Conservation (phyloP, 139 green algal species). For the Chlorella sp. region DNA sequence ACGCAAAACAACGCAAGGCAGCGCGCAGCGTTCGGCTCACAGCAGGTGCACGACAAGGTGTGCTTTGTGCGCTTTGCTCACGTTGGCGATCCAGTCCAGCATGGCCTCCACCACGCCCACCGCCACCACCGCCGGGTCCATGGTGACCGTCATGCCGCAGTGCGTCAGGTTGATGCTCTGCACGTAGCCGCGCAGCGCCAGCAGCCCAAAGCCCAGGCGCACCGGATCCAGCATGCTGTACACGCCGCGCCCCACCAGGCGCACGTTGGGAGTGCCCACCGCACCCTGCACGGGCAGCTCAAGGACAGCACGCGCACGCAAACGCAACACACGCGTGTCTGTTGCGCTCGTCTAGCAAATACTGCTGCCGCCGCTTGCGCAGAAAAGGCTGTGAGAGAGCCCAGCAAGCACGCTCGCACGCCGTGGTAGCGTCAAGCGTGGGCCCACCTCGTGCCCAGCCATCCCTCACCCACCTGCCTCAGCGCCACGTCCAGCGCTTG, state of each 20-base stretch:
- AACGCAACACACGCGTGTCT: background rate
- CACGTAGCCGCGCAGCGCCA: background rate
- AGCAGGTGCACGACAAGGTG: no score
- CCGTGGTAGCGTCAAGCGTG: background rate
- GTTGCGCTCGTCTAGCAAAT: background rate
- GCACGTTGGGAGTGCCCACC: background rate
- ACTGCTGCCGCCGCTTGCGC: background rate
- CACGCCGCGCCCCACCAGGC: background rate
- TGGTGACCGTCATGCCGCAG: background rate
- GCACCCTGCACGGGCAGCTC: background rate
- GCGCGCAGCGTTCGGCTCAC: no score
- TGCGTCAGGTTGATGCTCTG: constrained; percentile 1
- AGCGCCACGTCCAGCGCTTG: constrained; percentile 2
- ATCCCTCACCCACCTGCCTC: constrained; percentile 5
- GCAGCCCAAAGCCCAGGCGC: background rate
- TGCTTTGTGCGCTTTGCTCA: no score
- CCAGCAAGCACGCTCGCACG: background rate
- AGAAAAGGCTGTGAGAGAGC: background rate
- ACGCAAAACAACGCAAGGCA: no score
- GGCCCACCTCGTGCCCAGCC: no score
- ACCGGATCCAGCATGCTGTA: background rate
- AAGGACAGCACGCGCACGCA: background rate
- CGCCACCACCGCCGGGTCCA: background rate
- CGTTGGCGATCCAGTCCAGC: background rate
- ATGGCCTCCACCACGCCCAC: background rate